phyloP scores from a whole-genome alignment of 257 asterid species.

The Nicotiana undulata region DNA sequence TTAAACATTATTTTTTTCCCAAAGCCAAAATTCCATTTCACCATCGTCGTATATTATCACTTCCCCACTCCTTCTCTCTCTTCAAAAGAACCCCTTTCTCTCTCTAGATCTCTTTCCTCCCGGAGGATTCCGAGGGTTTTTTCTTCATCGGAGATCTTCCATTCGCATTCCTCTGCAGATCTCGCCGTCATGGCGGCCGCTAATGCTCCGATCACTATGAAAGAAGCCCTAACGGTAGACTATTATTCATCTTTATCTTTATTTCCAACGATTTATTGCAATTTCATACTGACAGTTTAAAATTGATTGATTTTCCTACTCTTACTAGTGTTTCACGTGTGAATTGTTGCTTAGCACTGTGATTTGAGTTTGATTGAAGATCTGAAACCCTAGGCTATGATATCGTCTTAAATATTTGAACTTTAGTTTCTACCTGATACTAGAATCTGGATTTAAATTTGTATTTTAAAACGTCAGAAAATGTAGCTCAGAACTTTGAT shows the following conservation, averaged over 20 bases:
- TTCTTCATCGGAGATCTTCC: constrained; percentile 36
- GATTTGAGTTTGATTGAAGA: not conserved
- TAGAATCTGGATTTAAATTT: not conserved
- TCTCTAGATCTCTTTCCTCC: constrained; percentile 26
- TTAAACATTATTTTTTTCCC: not conserved
- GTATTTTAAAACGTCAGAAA: not conserved
- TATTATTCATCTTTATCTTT: not conserved
- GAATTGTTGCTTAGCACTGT: not conserved
- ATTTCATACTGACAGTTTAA: not conserved
- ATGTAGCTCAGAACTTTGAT: not conserved
- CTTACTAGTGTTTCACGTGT: not conserved
- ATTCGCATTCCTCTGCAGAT: constrained; percentile 28
- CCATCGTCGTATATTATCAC: constrained; percentile 6
- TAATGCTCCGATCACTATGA: constrained; percentile 99
- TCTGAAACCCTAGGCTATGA: not conserved
- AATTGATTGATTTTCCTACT: not conserved
- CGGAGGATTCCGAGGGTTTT: constrained; percentile 22
- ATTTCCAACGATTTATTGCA: not conserved
- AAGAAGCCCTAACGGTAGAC: constrained; percentile 37
- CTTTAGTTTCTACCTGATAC: not conserved
- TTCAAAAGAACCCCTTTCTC: constrained; percentile 12
- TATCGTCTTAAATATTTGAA: not conserved
- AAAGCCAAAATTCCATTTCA: not conserved
- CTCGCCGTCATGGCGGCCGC: constrained; percentile 88
- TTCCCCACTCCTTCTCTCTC: constrained; percentile 5